A percentile compares a stretch with the other conserved stretches of the same genome.
Evolutionary conservation across 345 rosid species (phyloP).

Genomic region (Eucalyptus viminalis): DNA sequence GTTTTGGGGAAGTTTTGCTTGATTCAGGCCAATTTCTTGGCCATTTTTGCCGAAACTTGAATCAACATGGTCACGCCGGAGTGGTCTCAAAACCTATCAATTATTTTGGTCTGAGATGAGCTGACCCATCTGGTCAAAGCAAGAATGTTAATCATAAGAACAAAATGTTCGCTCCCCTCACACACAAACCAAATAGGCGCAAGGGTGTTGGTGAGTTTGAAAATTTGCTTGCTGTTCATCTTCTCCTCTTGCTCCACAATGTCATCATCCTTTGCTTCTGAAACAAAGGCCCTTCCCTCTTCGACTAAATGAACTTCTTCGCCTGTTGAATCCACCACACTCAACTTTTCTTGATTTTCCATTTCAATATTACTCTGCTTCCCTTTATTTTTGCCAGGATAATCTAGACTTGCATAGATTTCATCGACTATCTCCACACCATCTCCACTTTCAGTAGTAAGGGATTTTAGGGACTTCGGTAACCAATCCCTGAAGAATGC

Average conservation of each 20-base stretch:
- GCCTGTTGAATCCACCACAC: not conserved
- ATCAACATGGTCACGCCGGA: fast-evolving
- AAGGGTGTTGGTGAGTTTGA: not conserved
- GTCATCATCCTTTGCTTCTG: not conserved
- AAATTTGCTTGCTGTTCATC: not conserved
- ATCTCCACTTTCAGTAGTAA: not conserved
- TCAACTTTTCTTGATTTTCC: not conserved
- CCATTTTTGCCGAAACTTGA: fast-evolving
- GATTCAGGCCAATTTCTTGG: too few relatives aligned
- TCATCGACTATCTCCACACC: not conserved
- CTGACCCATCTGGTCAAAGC: fast-evolving
- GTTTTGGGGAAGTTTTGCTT: too few relatives aligned
- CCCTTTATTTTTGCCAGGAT: not conserved
- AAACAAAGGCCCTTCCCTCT: not conserved
- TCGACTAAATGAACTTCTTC: not conserved
- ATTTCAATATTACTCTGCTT: not conserved
- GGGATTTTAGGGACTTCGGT: not conserved
- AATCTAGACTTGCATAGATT: not conserved
- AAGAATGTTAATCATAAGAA: not conserved
- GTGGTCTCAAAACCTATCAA: too few relatives aligned
- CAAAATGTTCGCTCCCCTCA: conserved; percentile 1
- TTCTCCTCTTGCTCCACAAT: not conserved
- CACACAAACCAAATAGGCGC: conserved; percentile 30
- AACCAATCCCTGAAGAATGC: conserved; percentile 18
- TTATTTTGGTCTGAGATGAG: too few relatives aligned